phyloP scores from a whole-genome alignment of 2,329 filamentous ascomycete species.

The Lachnellula suecica region DNA sequence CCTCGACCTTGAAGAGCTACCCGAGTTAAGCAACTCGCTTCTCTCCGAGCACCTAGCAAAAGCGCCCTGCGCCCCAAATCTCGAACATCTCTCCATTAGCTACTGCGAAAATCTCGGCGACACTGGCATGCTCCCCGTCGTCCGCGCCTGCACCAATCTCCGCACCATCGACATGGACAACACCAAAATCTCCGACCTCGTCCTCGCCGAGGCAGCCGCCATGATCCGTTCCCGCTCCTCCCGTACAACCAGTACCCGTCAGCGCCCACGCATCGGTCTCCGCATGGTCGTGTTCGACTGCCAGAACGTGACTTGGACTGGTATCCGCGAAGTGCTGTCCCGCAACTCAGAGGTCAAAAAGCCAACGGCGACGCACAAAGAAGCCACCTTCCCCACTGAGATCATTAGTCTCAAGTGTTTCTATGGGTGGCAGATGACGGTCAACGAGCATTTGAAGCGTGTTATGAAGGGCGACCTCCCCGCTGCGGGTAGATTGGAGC shows the following conservation, averaged over 20 bases:
- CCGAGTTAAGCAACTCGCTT: constrained; percentile 71
- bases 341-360: constrained; percentile 75
- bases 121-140: constrained; percentile 75
- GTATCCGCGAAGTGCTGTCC: constrained; percentile 81
- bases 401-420: constrained; percentile 89
- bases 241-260: constrained; percentile 27
- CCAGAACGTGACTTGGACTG: constrained; percentile 87
- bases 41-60: constrained; percentile 72
- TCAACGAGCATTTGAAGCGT: constrained; percentile 88
- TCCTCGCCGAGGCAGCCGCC: constrained; percentile 80
- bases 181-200: constrained; percentile 83
- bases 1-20: constrained; percentile 85
- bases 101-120: constrained; percentile 89
- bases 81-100: constrained; percentile 83
- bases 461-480: constrained; percentile 75
- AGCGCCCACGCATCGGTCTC: constrained; percentile 50
- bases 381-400: constrained; percentile 63
- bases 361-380: constrained; percentile 30
- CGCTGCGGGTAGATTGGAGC: constrained; percentile 76
- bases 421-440: constrained; percentile 92
- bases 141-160: constrained; percentile 72
- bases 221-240: constrained; percentile 67
- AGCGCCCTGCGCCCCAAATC: constrained; percentile 67
- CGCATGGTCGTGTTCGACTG: constrained; percentile 88
- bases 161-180: constrained; percentile 85